These are phyloP conservation scores for Gypsophila paniculata DNA, from an alignment of 179 eudicot genomes.

Conservation along the genomic window DNA sequence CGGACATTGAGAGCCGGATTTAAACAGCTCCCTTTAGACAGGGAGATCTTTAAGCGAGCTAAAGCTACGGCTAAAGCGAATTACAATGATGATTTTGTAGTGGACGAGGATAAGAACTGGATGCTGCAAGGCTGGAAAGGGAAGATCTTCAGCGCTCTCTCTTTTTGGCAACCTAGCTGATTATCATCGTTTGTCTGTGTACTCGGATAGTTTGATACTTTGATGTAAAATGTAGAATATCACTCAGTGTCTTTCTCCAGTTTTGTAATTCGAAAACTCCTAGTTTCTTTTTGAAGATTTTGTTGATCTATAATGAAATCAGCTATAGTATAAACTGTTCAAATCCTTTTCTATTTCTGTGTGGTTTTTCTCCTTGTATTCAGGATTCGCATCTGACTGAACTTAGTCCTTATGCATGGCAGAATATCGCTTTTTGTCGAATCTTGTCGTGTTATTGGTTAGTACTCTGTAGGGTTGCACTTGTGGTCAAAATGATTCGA, in stretches of 20 bases:
- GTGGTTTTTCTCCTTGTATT: background rate
- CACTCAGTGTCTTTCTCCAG: background rate
- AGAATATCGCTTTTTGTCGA: background rate
- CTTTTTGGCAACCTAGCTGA: constrained; percentile 44
- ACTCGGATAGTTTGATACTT: background rate
- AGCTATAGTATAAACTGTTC: background rate
- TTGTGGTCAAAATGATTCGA: background rate
- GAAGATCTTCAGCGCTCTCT: constrained; percentile 35
- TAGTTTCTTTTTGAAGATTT: constrained; percentile 13
- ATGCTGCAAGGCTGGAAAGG: constrained; percentile 62
- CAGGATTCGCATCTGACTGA: too few relatives aligned
- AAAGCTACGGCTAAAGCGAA: constrained; percentile 33
- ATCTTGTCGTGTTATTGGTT: too few relatives aligned
- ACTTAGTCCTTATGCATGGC: too few relatives aligned
- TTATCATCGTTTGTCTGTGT: background rate
- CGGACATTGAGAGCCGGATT: constrained; percentile 41
- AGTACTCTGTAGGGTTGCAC: too few relatives aligned
- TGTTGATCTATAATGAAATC: constrained; percentile 15
- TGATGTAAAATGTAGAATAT: constrained; percentile 18
- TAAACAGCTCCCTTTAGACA: constrained; percentile 33
- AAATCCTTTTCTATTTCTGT: background rate
- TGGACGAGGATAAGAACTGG: constrained; percentile 45
- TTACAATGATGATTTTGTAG: constrained; percentile 44
- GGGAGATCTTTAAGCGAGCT: constrained; percentile 29
- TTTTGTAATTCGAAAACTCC: constrained; percentile 19